These are phyloP conservation scores for Epichloe elymi DNA, from an alignment of 2,329 filamentous ascomycete genomes.

Conservation along the genomic window DNA sequence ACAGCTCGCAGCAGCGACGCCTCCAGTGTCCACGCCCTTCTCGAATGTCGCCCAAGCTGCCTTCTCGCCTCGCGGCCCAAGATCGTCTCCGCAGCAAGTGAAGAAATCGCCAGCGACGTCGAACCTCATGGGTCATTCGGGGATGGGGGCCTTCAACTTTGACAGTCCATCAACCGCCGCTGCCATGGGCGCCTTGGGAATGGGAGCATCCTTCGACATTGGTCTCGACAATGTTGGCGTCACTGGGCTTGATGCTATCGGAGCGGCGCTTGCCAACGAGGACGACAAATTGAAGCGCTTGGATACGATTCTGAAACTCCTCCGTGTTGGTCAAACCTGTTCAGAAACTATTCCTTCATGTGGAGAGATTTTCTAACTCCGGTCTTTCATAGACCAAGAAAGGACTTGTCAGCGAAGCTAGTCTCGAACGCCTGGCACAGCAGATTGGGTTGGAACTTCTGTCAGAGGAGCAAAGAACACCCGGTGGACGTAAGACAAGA, in stretches of 20 bases:
- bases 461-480: conserved; percentile 39
- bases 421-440: conserved; percentile 57
- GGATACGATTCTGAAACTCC: conserved; percentile 34
- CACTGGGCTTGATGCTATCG: conserved; percentile 29
- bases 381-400: conserved; percentile 26
- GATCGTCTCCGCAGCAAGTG: conserved; percentile 50
- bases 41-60: conserved; percentile 43
- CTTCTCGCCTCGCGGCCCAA: conserved; percentile 44
- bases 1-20: conserved; percentile 43
- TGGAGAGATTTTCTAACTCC: neutral
- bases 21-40: conserved; percentile 55
- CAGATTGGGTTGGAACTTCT: conserved; percentile 52
- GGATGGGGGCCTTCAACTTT: conserved; percentile 39
- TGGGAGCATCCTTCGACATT: conserved; percentile 38
- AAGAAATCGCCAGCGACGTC: conserved; percentile 49
- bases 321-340: conserved; percentile 28
- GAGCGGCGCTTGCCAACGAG: conserved; percentile 29
- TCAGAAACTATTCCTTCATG: no score
- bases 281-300: conserved; percentile 43
- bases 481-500: conserved; percentile 34
- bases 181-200: conserved; percentile 42
- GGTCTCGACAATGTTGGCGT: conserved; percentile 38
- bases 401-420: conserved; percentile 59
- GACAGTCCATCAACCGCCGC: conserved; percentile 52
- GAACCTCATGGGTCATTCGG: conserved; percentile 33